Conservation (phyloP, 371 early-diverging fungal species). For the Entomophthora muscae region DNA sequence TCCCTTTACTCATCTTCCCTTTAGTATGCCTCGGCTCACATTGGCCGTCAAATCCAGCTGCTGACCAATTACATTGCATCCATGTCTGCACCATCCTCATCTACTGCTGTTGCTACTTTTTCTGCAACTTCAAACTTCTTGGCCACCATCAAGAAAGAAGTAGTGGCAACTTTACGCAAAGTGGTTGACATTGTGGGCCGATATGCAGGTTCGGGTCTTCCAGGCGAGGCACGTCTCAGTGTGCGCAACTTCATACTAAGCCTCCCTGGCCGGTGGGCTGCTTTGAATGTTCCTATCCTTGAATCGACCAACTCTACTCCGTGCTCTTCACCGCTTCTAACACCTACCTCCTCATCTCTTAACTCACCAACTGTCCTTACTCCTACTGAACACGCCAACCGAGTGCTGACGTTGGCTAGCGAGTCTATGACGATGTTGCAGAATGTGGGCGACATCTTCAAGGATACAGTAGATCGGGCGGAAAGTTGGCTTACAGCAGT, state of each 20-base stretch:
- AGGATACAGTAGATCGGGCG: constrained; percentile 58
- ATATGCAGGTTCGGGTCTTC: constrained; percentile 73
- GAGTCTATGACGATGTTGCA: constrained; percentile 71
- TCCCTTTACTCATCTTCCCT: neutral
- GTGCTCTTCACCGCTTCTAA: constrained; percentile 7
- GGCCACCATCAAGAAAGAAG: constrained; percentile 50
- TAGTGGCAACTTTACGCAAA: constrained; percentile 66
- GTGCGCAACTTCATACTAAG: constrained; percentile 75
- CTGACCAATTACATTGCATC: constrained; percentile 44
- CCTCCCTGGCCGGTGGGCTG: constrained; percentile 71
- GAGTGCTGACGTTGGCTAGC: constrained; percentile 52
- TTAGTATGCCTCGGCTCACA: constrained; percentile 63
- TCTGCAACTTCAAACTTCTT: constrained; percentile 23
- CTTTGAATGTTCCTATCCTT: constrained; percentile 23
- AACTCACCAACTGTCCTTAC: constrained; percentile 13
- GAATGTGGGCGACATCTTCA: constrained; percentile 60
- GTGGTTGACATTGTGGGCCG: constrained; percentile 75
- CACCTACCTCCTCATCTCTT: constrained; percentile 8
- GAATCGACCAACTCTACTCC: constrained; percentile 12
- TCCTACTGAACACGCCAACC: constrained; percentile 35
- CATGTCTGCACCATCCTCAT: constrained; percentile 22
- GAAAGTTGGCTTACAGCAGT: constrained; percentile 51
- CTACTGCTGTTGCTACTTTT: constrained; percentile 13
- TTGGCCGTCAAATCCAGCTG: constrained; percentile 56
- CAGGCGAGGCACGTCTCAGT: constrained; percentile 60